Evolutionary conservation across 257 asterid species (phyloP).

Genomic region (Haberlea rhodopensis): DNA sequence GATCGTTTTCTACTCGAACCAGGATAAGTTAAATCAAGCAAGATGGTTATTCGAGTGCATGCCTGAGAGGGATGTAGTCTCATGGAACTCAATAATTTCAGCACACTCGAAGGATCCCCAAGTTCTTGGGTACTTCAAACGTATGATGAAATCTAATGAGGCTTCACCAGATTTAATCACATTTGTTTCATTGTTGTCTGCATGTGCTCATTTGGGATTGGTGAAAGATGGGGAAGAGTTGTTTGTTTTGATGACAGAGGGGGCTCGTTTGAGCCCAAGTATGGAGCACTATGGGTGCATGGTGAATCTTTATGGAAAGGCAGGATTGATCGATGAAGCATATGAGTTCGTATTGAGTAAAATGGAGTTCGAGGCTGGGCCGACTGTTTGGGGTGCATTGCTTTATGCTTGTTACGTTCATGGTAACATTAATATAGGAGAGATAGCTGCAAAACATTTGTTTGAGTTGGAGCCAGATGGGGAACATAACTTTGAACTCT

Average conservation of each 20-base stretch:
- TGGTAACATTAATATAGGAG: constrained; percentile 56
- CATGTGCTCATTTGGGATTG: constrained; percentile 65
- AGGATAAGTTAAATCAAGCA: constrained; percentile 27
- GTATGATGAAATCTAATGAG: constrained; percentile 34
- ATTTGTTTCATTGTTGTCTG: constrained; percentile 59
- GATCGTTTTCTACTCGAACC: constrained; percentile 57
- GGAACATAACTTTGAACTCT: constrained; percentile 69
- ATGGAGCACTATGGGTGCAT: constrained; percentile 81
- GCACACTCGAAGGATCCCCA: constrained; percentile 51
- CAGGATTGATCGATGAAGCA: constrained; percentile 58
- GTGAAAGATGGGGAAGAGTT: constrained; percentile 61
- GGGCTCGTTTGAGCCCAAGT: constrained; percentile 44
- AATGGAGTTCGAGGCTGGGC: constrained; percentile 65
- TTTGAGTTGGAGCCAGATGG: constrained; percentile 80
- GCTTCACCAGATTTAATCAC: constrained; percentile 54
- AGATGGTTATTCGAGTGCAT: constrained; percentile 56
- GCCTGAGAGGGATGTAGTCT: constrained; percentile 56
- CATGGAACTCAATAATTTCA: constrained; percentile 88
- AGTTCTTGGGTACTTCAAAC: constrained; percentile 57
- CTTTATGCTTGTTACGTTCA: constrained; percentile 70
- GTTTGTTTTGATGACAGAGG: constrained; percentile 46
- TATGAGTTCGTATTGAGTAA: constrained; percentile 38
- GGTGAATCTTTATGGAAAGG: constrained; percentile 79
- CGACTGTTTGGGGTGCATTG: constrained; percentile 89
- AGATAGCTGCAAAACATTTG: constrained; percentile 51